Base-by-base conservation (phyloP, 2,329 filamentous ascomycete genomes). In the Coniella lustricola region DNA sequence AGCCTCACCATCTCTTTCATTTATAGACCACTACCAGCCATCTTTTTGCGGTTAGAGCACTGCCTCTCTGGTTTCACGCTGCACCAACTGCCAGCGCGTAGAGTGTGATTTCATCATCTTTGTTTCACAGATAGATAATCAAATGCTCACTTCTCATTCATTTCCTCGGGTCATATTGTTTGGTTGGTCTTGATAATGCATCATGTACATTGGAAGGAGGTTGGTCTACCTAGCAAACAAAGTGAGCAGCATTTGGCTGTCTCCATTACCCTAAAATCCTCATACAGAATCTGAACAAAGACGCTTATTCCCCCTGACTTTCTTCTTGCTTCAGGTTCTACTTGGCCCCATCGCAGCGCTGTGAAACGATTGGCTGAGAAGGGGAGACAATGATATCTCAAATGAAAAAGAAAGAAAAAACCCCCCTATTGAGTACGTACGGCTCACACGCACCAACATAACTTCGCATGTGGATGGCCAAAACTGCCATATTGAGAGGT, bases 261-360 rank as follows among this genome's bases (percentile, higher is more conserved):
- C 38, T 35, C 18, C n/a, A 53, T 53, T 53, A 53, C 48, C 51
- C 51, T 47, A 42, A 34, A 21, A 20, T 29, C 34, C 20, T n/a
- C n/a, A 18, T 41, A 21, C 31, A 39, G 37, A 18, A 29, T 34
- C 29, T 29, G 31, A 40, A 22, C 17, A 14, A 9, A 33, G 4
- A 4, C 7, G 38, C 38, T 21, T 25, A 12, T 41, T 16, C 9
- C 10, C 22, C 10, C 12, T 18, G 10, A 33, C 31, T 16, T 12
- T 12, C 14, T 46, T 21, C 13, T 39, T n/a, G n/a, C 21, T 32
- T 35, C 14, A 36, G 16, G 22, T 9, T 43, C 45, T 35, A 8
- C 12, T 38, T 16, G 20, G n/a, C n/a, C 49, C 37, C 29, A 43
- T 29, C 22, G 32, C 22, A 21, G 17, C 34, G 35, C 41, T 22